Conservation (phyloP, 2,329 filamentous ascomycete genomes). For the Apiospora marii region DNA sequence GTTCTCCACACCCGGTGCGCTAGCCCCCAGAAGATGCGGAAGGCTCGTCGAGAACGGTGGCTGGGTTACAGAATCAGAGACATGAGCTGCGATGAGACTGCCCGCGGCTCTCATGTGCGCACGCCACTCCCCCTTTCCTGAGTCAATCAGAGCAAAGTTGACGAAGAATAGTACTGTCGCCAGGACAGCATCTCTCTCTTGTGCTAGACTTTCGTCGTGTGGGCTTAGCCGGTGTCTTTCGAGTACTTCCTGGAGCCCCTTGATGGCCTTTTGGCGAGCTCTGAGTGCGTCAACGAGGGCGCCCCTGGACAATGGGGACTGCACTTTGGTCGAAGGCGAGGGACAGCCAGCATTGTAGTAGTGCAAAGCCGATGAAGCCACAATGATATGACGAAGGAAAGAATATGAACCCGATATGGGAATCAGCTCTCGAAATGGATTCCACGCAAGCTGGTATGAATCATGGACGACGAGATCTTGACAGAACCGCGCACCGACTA, state of each 20-base stretch:
- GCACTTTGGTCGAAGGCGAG: slow-evolving; percentile 35
- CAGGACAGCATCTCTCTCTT: slow-evolving; percentile 54
- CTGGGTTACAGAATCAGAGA: slow-evolving; percentile 8
- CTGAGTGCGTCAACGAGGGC: slow-evolving; percentile 56
- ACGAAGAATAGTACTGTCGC: slow-evolving; percentile 60
- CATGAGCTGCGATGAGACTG: slow-evolving; percentile 43
- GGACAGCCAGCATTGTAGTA: slow-evolving; percentile 53
- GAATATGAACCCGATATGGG: slow-evolving; percentile 55
- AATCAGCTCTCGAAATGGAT: slow-evolving; percentile 58
- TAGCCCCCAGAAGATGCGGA: neutral
- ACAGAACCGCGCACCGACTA: slow-evolving; percentile 51
- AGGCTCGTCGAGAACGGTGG: neutral
- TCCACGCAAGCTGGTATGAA: slow-evolving; percentile 45
- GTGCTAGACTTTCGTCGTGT: slow-evolving; percentile 42
- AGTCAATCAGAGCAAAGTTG: slow-evolving; percentile 59
- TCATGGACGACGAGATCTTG: slow-evolving; percentile 62
- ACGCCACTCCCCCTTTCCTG: slow-evolving; percentile 54
- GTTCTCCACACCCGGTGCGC: neutral
- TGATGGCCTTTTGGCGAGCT: slow-evolving; percentile 56
- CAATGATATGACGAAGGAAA: slow-evolving; percentile 56
- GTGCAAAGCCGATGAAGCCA: slow-evolving; percentile 58
- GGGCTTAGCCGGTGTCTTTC: slow-evolving; percentile 34
- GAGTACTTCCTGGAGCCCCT: slow-evolving; percentile 50
- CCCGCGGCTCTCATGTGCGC: slow-evolving; percentile 55
- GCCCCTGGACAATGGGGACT: slow-evolving; percentile 37